Evolutionary conservation across 495 filamentous ascomycete species (phyloP), one percentile per base, ranked within the genome.

Genomic region (Penicillium macrosclerotiorum): DNA sequence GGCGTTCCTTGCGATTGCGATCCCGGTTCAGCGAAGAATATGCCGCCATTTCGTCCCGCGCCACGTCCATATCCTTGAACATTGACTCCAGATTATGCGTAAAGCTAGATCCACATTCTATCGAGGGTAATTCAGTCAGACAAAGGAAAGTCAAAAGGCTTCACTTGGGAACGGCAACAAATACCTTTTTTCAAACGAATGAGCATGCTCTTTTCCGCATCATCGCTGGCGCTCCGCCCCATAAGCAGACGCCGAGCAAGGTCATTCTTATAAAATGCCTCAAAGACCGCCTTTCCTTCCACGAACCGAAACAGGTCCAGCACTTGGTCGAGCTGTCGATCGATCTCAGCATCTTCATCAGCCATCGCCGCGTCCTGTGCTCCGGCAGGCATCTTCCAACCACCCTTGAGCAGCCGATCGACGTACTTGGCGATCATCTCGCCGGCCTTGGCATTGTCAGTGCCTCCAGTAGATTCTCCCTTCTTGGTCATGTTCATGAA

Each of bases 401-500:
- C 94, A 23, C 88, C 85, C 44, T 90, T 84, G 11, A 99, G 81
- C 7, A 99, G 74, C 63, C 83, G 72, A 68, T 99, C 91, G 45
- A 99, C 90, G 52, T 96, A 90, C 67, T 95, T 97, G 11, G 93
- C 93, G 46, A 97, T 94, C 91, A 96, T 95, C 68, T 99, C 93
- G 23, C 91, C 93, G 6, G 94, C 88, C 71, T 95, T 96, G 7
- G 89, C 86, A 43, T 94, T 94, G 51, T 88, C 82, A 3, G 88
- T 87, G 29, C 82, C 80, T 73, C 85, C 89, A 2, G 78, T 78
- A 13, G 80, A 73, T 16, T 72, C 73, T 12, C 76, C 74, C 36
- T 81, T 84, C 65, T 82, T 85, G 6, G 77, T 79, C 62, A 87
- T 80, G 62, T 99, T 99, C 74, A 99, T 94, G 58, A 97, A 96